Percentiles rank a stretch among this genome's conserved stretches.
These are phyloP conservation scores for Hericium rajendrae DNA, from an alignment of 768 basidiomycete species.

Conservation along the genomic window DNA sequence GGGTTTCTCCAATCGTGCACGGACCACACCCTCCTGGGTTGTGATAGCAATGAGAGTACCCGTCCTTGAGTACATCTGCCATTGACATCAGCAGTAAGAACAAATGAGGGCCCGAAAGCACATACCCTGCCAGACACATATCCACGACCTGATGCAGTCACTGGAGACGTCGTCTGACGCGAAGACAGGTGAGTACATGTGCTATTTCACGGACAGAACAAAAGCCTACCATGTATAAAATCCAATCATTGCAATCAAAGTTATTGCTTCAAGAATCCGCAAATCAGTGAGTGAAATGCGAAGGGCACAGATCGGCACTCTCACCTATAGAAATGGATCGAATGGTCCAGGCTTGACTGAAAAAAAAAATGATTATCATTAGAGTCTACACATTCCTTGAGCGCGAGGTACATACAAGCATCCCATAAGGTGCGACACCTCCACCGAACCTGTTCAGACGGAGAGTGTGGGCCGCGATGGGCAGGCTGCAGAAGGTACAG, in stretches of 20 bases:
- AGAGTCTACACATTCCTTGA: neutral
- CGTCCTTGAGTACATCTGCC: conserved; percentile 8
- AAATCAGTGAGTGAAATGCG: neutral
- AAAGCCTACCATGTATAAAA: conserved; percentile 60
- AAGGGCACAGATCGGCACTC: conserved; percentile 11
- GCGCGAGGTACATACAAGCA: conserved; percentile 42
- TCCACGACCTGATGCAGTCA: conserved; percentile 4
- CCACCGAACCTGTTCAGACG: conserved; percentile 36
- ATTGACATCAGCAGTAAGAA: neutral
- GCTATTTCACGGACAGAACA: no score
- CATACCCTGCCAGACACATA: conserved; percentile 7
- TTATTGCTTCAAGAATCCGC: conserved; percentile 37
- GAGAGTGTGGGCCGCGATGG: conserved; percentile 41
- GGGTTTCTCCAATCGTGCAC: conserved; percentile 1
- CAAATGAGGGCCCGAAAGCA: neutral
- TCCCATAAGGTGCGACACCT: conserved; percentile 37
- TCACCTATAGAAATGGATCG: conserved; percentile 72
- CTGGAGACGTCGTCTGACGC: conserved; percentile 2
- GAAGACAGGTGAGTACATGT: no score
- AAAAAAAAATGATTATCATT: neutral
- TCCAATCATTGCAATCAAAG: conserved; percentile 73
- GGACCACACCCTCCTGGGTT: conserved; percentile 12
- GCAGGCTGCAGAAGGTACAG: conserved; percentile 34
- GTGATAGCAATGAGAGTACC: conserved; percentile 8
- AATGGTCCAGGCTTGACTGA: conserved; percentile 70